Conservation (phyloP, 495 filamentous ascomycete species). For the Evansstolkia leycettana region DNA sequence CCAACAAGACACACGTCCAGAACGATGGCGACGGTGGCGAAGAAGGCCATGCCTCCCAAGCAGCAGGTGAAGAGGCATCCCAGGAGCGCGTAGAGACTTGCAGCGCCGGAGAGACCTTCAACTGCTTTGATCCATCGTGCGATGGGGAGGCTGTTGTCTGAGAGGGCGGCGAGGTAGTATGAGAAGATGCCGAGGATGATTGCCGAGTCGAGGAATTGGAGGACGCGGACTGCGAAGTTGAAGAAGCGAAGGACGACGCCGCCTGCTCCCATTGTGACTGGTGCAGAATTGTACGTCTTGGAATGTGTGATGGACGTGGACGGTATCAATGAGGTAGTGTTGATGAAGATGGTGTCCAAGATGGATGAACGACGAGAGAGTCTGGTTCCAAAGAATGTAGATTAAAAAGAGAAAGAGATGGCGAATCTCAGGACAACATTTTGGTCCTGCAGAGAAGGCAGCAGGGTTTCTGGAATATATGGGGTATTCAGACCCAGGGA, state of each 20-base stretch:
- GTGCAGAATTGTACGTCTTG: too few species aligned
- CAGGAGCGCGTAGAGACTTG: conserved; percentile 57
- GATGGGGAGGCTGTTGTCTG: conserved; percentile 45
- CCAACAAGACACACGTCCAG: conserved; percentile 74
- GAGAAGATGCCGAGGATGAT: conserved; percentile 73
- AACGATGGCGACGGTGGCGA: conserved; percentile 59
- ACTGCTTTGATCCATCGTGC: conserved; percentile 59
- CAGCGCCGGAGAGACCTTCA: conserved; percentile 67
- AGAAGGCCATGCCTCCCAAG: conserved; percentile 62
- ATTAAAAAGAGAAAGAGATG: too few species aligned
- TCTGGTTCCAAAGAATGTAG: too few species aligned
- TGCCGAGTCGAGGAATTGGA: conserved; percentile 61
- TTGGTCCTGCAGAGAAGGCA: too few species aligned
- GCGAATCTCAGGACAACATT: too few species aligned
- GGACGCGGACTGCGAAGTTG: conserved; percentile 48
- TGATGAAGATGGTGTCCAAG: too few species aligned
- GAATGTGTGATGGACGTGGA: too few species aligned
- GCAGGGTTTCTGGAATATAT: too few species aligned
- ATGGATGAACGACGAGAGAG: too few species aligned
- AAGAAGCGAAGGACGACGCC: conserved; percentile 50
- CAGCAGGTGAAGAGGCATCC: conserved; percentile 66
- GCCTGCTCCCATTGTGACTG: conserved; percentile 25
- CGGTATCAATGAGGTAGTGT: too few species aligned
- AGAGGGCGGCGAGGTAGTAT: conserved; percentile 40
- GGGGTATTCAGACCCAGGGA: too few species aligned